These are phyloP conservation scores for Pharnaceum exiguum DNA, from an alignment of 148 eudicot species.

Conservation along the genomic window DNA sequence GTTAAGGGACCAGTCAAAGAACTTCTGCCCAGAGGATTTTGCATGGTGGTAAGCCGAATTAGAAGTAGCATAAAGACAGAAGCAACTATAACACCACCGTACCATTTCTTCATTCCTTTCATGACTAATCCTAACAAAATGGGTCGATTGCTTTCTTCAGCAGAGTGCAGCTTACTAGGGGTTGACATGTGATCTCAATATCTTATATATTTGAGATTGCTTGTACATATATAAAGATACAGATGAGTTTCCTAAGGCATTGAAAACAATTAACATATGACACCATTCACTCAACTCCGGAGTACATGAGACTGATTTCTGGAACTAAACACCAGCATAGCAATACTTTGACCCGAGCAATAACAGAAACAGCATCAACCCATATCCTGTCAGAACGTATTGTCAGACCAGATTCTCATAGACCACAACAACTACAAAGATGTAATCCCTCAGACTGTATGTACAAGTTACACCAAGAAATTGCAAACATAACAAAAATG, in stretches of 20 bases:
- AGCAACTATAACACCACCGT: slow-evolving; percentile 41
- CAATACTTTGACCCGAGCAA: slow-evolving; percentile 5
- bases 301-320: not conserved
- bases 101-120: slow-evolving; percentile 84
- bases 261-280: not conserved
- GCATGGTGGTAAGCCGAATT: slow-evolving; percentile 44
- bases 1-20: slow-evolving; percentile 32
- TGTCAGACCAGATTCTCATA: not conserved
- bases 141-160: slow-evolving; percentile 7
- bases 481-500: not conserved
- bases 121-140: slow-evolving; percentile 13
- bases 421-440: not conserved
- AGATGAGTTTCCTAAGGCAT: not conserved
- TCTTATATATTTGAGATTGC: not conserved
- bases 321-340: not conserved
- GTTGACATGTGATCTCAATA: slow-evolving; percentile 4
- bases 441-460: not conserved
- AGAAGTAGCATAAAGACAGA: slow-evolving; percentile 66
- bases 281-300: not conserved
- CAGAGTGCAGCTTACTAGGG: not conserved
- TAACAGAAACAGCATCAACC: slow-evolving; percentile 13
- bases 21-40: slow-evolving; percentile 44
- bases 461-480: not conserved
- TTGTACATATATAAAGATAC: no score
- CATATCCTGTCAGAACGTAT: slow-evolving; percentile 16